Evolutionary conservation across 805 yeast genomes (phyloP).

Genomic region (Teunomyces kruisii): DNA sequence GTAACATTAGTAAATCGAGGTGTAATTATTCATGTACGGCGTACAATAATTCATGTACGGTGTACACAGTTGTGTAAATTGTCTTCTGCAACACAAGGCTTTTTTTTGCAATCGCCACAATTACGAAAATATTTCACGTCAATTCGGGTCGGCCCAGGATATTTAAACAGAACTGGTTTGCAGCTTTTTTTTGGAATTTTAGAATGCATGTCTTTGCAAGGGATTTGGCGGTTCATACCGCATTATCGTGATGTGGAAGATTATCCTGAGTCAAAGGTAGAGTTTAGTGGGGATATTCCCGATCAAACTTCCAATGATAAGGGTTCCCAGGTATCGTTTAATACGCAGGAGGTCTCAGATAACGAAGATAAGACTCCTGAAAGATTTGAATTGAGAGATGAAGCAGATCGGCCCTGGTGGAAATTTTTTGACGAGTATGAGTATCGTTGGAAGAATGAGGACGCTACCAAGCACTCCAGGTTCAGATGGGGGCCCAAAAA

Average conservation of each 20-base stretch:
- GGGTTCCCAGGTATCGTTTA: background rate
- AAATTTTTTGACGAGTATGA: slow-evolving; percentile 41
- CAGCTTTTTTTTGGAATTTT: background rate
- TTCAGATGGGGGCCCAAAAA: slow-evolving; percentile 23
- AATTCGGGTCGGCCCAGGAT: too few relatives aligned
- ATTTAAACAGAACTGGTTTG: background rate
- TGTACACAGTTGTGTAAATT: too few relatives aligned
- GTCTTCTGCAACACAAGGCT: too few relatives aligned
- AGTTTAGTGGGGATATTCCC: background rate
- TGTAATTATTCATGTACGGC: too few relatives aligned
- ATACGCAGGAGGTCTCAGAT: background rate
- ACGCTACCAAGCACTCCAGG: slow-evolving; percentile 9
- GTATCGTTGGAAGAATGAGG: slow-evolving; percentile 15
- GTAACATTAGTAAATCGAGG: too few relatives aligned
- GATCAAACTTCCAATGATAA: background rate
- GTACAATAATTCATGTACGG: too few relatives aligned
- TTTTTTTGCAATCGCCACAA: too few relatives aligned
- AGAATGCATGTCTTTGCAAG: background rate
- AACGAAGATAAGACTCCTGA: background rate
- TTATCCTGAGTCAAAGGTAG: background rate
- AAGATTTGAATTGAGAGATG: slow-evolving; percentile 46
- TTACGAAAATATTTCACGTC: too few relatives aligned
- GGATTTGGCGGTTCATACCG: background rate
- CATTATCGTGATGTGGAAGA: slow-evolving; percentile 4
- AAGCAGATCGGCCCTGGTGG: slow-evolving; percentile 52